Evolutionary conservation across 2,329 filamentous ascomycete genomes (phyloP).

Genomic region (Pseudocercospora fuligena): DNA sequence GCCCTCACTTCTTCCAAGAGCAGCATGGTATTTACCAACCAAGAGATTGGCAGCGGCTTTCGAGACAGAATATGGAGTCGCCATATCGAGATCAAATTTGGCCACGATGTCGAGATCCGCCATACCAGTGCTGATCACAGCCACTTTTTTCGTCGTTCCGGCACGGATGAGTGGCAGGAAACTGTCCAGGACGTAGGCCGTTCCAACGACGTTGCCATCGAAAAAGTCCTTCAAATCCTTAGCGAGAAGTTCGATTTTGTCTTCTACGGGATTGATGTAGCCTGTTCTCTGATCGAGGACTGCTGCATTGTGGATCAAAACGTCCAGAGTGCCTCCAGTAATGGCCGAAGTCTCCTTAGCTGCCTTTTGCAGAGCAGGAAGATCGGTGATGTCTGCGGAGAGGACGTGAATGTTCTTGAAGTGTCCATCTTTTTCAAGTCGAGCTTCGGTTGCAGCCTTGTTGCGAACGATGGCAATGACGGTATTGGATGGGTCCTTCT

Average conservation of each 20-base stretch:
- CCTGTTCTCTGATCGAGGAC: slow-evolving; percentile 22
- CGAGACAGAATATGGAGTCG: slow-evolving; percentile 32
- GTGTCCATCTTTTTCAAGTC: slow-evolving; percentile 28
- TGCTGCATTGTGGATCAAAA: slow-evolving; percentile 42
- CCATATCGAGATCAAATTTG: slow-evolving; percentile 26
- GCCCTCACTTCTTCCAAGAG: slow-evolving; percentile 32
- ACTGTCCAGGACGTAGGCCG: slow-evolving; percentile 31
- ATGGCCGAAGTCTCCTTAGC: slow-evolving; percentile 31
- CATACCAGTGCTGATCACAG: slow-evolving; percentile 35
- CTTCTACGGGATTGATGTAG: slow-evolving; percentile 30
- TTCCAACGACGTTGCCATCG: slow-evolving; percentile 37
- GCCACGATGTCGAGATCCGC: slow-evolving; percentile 36
- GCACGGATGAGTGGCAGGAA: slow-evolving; percentile 38
- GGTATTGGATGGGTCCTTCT: slow-evolving; percentile 34
- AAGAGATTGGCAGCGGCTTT: slow-evolving; percentile 38
- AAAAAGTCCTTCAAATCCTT: slow-evolving; percentile 28
- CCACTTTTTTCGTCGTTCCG: slow-evolving; percentile 35
- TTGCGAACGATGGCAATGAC: slow-evolving; percentile 45
- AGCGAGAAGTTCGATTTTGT: slow-evolving; percentile 25
- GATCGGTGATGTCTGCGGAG: slow-evolving; percentile 51
- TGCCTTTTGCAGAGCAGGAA: slow-evolving; percentile 45
- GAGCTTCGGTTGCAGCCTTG: slow-evolving; percentile 27
- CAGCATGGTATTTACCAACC: slow-evolving; percentile 36
- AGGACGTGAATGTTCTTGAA: slow-evolving; percentile 53
- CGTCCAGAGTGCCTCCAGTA: slow-evolving; percentile 35